These are phyloP conservation scores for Chalara sp. DNA, from an alignment of 2,329 filamentous ascomycete species.

Conservation along the genomic window DNA sequence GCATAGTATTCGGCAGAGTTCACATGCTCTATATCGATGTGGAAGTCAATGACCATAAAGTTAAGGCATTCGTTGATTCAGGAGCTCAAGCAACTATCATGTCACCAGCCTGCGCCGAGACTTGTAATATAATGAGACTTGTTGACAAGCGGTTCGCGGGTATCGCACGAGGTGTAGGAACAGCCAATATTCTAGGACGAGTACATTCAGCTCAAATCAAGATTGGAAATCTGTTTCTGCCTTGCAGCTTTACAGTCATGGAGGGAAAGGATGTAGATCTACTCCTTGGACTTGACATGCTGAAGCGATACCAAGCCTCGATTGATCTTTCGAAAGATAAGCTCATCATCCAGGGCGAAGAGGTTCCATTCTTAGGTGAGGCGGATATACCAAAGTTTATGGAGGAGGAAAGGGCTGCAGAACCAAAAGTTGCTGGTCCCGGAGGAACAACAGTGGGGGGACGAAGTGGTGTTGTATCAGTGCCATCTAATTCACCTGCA, in stretches of 20 bases:
- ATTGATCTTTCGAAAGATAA: constrained; percentile 83
- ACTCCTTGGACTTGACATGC: constrained; percentile 89
- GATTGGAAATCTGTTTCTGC: constrained; percentile 78
- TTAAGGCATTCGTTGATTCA: constrained; percentile 96
- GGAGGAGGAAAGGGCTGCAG: constrained; percentile 65
- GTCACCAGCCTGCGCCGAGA: constrained; percentile 86
- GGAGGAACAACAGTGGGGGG: constrained; percentile 86
- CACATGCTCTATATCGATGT: constrained; percentile 96
- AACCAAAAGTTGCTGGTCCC: constrained; percentile 79
- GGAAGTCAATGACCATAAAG: constrained; percentile 83
- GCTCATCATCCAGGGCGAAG: constrained; percentile 80
- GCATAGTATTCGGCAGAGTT: constrained; percentile 80
- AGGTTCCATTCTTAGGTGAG: constrained; percentile 86
- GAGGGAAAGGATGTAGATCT: constrained; percentile 96
- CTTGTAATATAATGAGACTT: constrained; percentile 92
- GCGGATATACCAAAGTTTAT: constrained; percentile 85
- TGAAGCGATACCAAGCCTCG: constrained; percentile 88
- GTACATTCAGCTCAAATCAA: constrained; percentile 95
- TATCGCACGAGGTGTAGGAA: constrained; percentile 88
- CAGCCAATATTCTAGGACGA: constrained; percentile 86
- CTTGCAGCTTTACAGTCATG: constrained; percentile 98
- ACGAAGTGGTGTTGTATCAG: constrained; percentile 69
- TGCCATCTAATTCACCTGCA: constrained; percentile 23
- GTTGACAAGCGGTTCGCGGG: constrained; percentile 90
- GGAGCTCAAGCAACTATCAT: constrained; percentile 98